A percentile compares a stretch with the other conserved stretches of the same genome.
phyloP scores from a whole-genome alignment of 257 asterid genomes.

The Eustoma russellianum region DNA sequence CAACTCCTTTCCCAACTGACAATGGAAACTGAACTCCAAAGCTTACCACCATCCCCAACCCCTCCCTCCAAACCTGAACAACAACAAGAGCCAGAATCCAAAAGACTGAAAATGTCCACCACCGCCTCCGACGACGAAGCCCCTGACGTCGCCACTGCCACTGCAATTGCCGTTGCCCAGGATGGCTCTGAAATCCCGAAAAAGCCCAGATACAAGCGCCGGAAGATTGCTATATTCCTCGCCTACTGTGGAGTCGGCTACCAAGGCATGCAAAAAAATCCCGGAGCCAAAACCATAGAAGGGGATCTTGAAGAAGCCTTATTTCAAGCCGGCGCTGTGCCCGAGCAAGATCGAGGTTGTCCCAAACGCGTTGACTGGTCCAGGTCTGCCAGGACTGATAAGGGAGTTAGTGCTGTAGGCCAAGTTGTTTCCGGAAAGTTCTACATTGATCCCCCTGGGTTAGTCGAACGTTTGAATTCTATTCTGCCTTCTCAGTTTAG shows the following conservation, averaged over 20 bases:
- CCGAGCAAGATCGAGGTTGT: slow-evolving; percentile 62
- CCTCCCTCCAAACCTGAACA: background rate
- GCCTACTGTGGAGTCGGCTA: slow-evolving; percentile 95
- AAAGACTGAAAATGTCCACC: slow-evolving; percentile 73
- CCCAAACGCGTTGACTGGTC: slow-evolving; percentile 71
- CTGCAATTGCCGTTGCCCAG: slow-evolving; percentile 10
- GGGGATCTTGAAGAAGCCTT: slow-evolving; percentile 96
- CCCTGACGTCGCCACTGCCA: slow-evolving; percentile 12
- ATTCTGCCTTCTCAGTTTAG: slow-evolving; percentile 61
- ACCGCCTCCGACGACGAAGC: slow-evolving; percentile 32
- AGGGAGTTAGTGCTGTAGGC: slow-evolving; percentile 98
- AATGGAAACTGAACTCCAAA: slow-evolving; percentile 25
- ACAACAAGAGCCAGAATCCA: slow-evolving; percentile 36
- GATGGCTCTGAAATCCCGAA: slow-evolving; percentile 13
- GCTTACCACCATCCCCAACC: slow-evolving; percentile 6
- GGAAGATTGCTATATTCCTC: slow-evolving; percentile 80
- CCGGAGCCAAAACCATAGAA: slow-evolving; percentile 97
- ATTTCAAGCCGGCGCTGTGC: slow-evolving; percentile 65
- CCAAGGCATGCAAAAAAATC: slow-evolving; percentile 97
- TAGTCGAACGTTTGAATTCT: slow-evolving; percentile 60
- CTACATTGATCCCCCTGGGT: slow-evolving; percentile 83
- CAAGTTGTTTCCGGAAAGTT: slow-evolving; percentile 93
- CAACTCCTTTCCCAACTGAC: background rate
- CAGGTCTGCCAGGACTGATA: slow-evolving; percentile 87
- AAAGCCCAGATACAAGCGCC: slow-evolving; percentile 68